phyloP scores from a whole-genome alignment of 2,329 filamentous ascomycete genomes.

The Metarhizium robertsii region DNA sequence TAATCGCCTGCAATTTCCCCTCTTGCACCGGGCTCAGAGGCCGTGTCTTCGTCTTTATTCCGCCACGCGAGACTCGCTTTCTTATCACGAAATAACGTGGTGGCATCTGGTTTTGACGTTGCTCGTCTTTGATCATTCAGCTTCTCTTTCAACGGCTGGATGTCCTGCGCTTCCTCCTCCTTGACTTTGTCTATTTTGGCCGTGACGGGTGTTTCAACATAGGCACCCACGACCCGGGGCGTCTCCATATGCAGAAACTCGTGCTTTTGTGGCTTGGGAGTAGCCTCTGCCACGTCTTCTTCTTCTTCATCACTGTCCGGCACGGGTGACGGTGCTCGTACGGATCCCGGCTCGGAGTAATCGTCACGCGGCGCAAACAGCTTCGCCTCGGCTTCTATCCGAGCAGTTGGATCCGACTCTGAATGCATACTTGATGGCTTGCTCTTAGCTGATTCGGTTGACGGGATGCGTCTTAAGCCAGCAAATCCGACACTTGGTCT shows the following conservation, averaged over 20 bases:
- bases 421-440: constrained; percentile 41
- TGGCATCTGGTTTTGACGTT: constrained; percentile 7
- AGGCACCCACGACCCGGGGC: constrained; percentile 45
- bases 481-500: constrained; percentile 38
- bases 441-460: constrained; percentile 36
- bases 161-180: neutral
- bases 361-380: constrained; percentile 46
- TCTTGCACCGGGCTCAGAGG: constrained; percentile 21
- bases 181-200: constrained; percentile 27
- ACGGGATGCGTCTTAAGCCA: constrained; percentile 32
- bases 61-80: constrained; percentile 16
- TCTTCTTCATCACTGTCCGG: constrained; percentile 22
- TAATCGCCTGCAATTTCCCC: constrained; percentile 14
- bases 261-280: constrained; percentile 34
- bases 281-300: constrained; percentile 27
- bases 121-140: constrained; percentile 7
- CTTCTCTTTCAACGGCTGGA: constrained; percentile 8
- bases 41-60: constrained; percentile 18
- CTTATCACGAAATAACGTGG: constrained; percentile 14
- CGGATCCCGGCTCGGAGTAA: constrained; percentile 46
- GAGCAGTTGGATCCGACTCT: constrained; percentile 44
- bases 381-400: constrained; percentile 46
- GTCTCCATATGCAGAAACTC: constrained; percentile 43
- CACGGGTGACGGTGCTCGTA: constrained; percentile 36
- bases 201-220: constrained; percentile 46